Base-by-base conservation (phyloP, 2,329 filamentous ascomycete genomes). In the Sporothrix phasma region DNA sequence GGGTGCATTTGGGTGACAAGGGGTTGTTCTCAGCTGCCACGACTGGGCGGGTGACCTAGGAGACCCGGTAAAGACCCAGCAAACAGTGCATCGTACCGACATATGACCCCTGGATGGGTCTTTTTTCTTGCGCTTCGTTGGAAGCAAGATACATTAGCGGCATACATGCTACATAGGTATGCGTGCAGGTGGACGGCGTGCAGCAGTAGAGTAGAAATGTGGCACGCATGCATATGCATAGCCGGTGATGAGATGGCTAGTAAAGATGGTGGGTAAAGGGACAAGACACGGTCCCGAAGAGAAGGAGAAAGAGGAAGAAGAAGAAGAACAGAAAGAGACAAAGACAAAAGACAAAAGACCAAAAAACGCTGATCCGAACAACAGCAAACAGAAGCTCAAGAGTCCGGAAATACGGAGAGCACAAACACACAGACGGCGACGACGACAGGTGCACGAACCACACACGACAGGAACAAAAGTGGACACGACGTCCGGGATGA, bases 191-290 rank as follows among this genome's bases (percentile, higher is more conserved):
- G n/a, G n/a, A n/a, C n/a, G n/a, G n/a, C n/a, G n/a, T n/a, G n/a
- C n/a, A n/a, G n/a, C n/a, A n/a, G n/a, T n/a, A n/a, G n/a, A n/a
- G n/a, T n/a, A n/a, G 34, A 17, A 19, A 29, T 34, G 34, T 53
- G 47, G 47, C 47, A 53, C 26, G 26, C 47, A 53, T 53, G 47
- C 47, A 53, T 53, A 53, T 53, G 51, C 51, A 56, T 39, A 39
- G 51, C 51, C 34, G 47, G 17, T 24, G 19, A 39, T 56, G 51
- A 22, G 51, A 56, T 56, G 22, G 15, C 17, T 51, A 31, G 51
- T 56, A 56, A 53, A 53, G 26, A 51, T 15, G 39, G 31, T 47
- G 24, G 45, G 13, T 26, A 26, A 13, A 5, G 45, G 45, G 17
- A 3, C 34, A 37, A 37, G n/a, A 37, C 34, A 11, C 34, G n/a